These are phyloP conservation scores for Taiozyma onychis DNA, from an alignment of 1,139 yeast genomes.

Conservation along the genomic window DNA sequence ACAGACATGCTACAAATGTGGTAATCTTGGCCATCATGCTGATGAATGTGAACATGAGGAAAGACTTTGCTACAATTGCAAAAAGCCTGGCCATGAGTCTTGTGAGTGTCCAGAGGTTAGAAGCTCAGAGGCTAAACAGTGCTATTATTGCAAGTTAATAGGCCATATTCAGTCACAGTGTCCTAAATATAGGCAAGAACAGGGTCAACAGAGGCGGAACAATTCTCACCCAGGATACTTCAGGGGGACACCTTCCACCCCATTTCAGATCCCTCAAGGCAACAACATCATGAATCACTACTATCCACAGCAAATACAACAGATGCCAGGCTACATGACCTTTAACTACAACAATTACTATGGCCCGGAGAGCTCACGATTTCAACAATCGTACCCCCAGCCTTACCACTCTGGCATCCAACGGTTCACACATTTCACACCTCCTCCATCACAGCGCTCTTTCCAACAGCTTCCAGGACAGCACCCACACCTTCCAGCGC, in stretches of 20 bases:
- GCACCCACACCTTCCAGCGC: slow-evolving; percentile 1
- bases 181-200: slow-evolving; percentile 1
- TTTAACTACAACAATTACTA: not conserved
- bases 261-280: not conserved
- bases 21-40: slow-evolving; percentile 21
- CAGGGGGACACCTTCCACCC: not conserved
- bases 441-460: slow-evolving; percentile 1
- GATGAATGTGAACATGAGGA: slow-evolving; percentile 14
- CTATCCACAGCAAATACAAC: not conserved
- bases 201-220: not conserved
- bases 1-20: slow-evolving; percentile 21
- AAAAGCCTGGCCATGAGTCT: slow-evolving; percentile 19
- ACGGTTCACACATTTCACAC: not conserved
- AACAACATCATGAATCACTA: not conserved
- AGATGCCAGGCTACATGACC: slow-evolving; percentile 5
- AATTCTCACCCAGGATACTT: not conserved
- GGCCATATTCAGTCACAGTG: slow-evolving; percentile 22
- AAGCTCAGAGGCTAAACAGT: slow-evolving; percentile 14
- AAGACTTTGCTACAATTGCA: slow-evolving; percentile 21
- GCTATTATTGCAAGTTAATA: slow-evolving; percentile 17
- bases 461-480: slow-evolving; percentile 5
- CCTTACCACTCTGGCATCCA: not conserved
- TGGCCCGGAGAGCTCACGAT: not conserved
- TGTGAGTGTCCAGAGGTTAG: slow-evolving; percentile 14
- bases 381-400: not conserved